Percentiles rank a stretch among this genome's conserved stretches.
These are phyloP conservation scores for Mycosphaerella sp. DNA, from an alignment of 2,329 filamentous ascomycete genomes.

Conservation along the genomic window DNA sequence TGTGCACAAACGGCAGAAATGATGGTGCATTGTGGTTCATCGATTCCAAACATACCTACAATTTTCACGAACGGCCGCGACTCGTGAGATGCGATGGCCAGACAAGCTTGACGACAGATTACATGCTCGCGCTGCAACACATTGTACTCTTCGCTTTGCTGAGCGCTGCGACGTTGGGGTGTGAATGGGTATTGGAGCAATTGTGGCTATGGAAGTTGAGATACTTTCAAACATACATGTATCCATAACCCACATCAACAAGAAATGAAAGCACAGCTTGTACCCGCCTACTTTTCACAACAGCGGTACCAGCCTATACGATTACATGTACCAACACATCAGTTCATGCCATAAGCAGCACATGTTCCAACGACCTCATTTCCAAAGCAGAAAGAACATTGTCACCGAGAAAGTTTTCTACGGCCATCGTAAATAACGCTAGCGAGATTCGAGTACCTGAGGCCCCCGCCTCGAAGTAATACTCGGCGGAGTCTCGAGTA, in stretches of 20 bases:
- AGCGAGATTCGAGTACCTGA: too few species aligned
- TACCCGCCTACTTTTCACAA: not conserved
- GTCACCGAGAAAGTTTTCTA: too few species aligned
- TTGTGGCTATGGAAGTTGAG: not conserved
- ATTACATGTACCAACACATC: too few species aligned
- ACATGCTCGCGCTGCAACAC: not conserved
- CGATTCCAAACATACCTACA: conserved; percentile 1
- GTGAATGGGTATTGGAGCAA: not conserved
- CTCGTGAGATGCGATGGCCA: conserved; percentile 1
- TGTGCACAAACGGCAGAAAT: not conserved
- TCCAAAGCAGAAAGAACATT: too few species aligned
- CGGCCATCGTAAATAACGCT: too few species aligned
- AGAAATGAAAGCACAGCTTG: not conserved
- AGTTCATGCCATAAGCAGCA: too few species aligned
- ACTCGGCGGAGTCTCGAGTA: too few species aligned
- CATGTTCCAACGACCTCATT: too few species aligned
- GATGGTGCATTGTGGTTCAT: not conserved
- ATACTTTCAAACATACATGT: too few species aligned
- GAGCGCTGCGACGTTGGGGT: not conserved
- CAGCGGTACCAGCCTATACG: too few species aligned
- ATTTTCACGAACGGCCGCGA: conserved; percentile 1
- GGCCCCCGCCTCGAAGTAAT: too few species aligned
- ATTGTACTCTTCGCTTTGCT: not conserved
- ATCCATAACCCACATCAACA: too few species aligned
- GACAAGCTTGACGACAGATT: not conserved